Evolutionary conservation across 2,329 filamentous ascomycete species (phyloP), one percentile per base, ranked within the genome.

Genomic region (Aureobasidium namibiae): DNA sequence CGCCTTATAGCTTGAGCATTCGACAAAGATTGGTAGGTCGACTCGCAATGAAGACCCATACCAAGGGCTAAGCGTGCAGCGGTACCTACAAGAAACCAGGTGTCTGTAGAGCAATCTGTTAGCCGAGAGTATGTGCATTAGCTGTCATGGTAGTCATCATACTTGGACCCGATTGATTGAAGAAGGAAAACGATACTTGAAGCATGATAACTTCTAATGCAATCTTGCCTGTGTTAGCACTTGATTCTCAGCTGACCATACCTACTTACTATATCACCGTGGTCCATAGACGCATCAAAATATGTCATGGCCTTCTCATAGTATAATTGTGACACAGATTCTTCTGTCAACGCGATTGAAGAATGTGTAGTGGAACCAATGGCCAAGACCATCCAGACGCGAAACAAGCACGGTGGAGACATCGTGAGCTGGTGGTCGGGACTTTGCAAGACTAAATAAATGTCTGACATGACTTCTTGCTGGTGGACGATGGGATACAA

Each of bases 321-420:
- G 52, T 74, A 77, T 2, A 70, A 60, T 31, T 50, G 39, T 21
- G 61, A 60, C 56, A 78, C 74, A 0, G 72, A 72, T 61, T 78
- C 76, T 23, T 78, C 76, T 1, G 69, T 67, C 57, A 78, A 62
- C 0, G 73, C 71, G 1, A 79, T 72, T 0, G 76, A 76, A 7
- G 67, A 77, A 61, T 74, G 72, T 0, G 76, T 71, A 0, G 76
- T 78, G 0, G 76, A 76, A 1, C 76, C 76, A 29, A 78, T 78
- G 5, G 76, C 76, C 3, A 79, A 65, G 2, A 79, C 72, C 74
- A 79, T 79, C 76, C 76, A 79, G n/a, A 78, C 69, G 21, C 72
- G 68, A 60, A 76, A 78, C 7, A 72, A 61, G 54, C 66, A 69
- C 1, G 74, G 63, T 1, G 74, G 69, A 48, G 61, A 62, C 11